Evolutionary conservation across 306 rosid species (phyloP), one percentile per base, ranked within the genome.

Genomic region (Carpinus fangiana): DNA sequence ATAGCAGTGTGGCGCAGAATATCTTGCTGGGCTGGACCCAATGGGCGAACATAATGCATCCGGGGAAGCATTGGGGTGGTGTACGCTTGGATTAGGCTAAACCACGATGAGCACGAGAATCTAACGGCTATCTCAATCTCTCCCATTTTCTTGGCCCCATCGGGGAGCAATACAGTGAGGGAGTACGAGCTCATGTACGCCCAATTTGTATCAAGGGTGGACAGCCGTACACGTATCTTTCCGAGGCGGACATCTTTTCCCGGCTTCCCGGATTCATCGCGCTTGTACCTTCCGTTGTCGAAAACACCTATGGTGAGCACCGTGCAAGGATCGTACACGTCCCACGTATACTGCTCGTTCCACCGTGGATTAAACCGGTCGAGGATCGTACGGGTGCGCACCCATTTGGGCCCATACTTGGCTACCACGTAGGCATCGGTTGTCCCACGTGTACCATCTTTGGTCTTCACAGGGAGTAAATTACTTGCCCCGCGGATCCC

Each of bases 341-440:
- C 93, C 97, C 98, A 95, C 0, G 93, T 86, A 83, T 95, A 92
- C 41, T 95, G 98, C 78, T 92, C 97, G 62, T 95, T 95, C 98
- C 98, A 92, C 1, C 91, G 76, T 23, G 97, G 97, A 57, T 91
- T 86, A 60, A 95, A 95, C 41, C 97, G 90, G 38, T 92, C 97
- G 1, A 87, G 76, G n/a, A 91, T 90, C 16, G 98, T 89, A 0
- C 93, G 79, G 12, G 98, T 95, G 16, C 97, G 92, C 54, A 92
- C 86, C 98, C 98, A 95, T 52, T 94, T 94, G 4, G 92, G 90
- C 0, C 98, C 98, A 10, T 92, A 92, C 75, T 92, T 95, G 50
- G 90, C 95, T 0, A 95, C 96, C 85, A 85, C 97, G 60, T 89
- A 95, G 4, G 98, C 90, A 28, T 92, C 97, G 0, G 88, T 87